These are phyloP conservation scores for Epichloe scottii DNA, from an alignment of 2,329 filamentous ascomycete genomes.

Conservation along the genomic window DNA sequence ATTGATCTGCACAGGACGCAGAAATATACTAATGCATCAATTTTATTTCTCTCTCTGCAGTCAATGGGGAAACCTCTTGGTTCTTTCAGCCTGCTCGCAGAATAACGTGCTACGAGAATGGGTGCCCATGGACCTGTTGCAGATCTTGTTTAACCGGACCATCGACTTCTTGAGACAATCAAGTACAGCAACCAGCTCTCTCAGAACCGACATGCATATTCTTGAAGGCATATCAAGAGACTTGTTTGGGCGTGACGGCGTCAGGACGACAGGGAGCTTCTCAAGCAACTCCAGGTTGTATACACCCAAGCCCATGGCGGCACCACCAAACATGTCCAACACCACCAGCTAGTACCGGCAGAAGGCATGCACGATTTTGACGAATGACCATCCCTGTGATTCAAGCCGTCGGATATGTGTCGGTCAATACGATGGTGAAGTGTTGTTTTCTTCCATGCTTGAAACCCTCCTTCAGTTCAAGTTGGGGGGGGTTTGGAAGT, in stretches of 20 bases:
- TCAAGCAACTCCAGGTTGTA: conserved; percentile 25
- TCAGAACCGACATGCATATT: conserved; percentile 63
- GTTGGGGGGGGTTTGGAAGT: neutral
- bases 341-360: neutral
- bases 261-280: conserved; percentile 26
- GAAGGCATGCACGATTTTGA: no score
- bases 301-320: conserved; percentile 11
- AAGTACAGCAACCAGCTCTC: conserved; percentile 60
- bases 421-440: neutral
- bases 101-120: conserved; percentile 48
- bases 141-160: conserved; percentile 55
- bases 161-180: conserved; percentile 63
- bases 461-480: neutral
- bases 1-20: neutral
- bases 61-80: conserved; percentile 92
- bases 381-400: no score
- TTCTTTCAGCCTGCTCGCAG: conserved; percentile 70
- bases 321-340: conserved; percentile 5
- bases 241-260: conserved; percentile 23
- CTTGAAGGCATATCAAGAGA: conserved; percentile 43
- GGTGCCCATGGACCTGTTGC: conserved; percentile 43
- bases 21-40: neutral
- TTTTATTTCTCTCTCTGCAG: conserved; percentile 29
- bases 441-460: neutral
- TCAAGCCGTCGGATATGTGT: neutral